These are phyloP conservation scores for Neurospora sp. DNA, from an alignment of 495 filamentous ascomycete species.

Conservation along the genomic window DNA sequence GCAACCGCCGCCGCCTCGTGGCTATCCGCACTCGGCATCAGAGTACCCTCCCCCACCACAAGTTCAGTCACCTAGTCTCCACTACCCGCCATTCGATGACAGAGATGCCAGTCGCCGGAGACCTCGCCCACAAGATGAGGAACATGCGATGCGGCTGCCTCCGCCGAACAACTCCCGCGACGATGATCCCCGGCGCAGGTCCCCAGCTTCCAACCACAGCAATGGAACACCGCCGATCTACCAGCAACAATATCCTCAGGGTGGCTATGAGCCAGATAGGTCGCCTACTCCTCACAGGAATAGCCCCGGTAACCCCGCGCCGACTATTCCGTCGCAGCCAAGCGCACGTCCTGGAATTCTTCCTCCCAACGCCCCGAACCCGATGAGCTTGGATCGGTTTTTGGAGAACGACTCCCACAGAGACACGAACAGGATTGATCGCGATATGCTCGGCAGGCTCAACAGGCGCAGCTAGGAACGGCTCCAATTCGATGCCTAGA, in stretches of 20 bases:
- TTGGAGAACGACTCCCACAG: slow-evolving; percentile 20
- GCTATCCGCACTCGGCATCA: slow-evolving; percentile 8
- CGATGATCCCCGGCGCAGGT: slow-evolving; percentile 36
- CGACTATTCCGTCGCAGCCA: slow-evolving; percentile 1
- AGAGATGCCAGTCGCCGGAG: slow-evolving; percentile 26
- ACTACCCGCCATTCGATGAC: slow-evolving; percentile 31
- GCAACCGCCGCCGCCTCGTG: slow-evolving; percentile 3
- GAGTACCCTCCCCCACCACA: slow-evolving; percentile 15
- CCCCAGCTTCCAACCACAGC: slow-evolving; percentile 34
- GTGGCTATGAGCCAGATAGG: slow-evolving; percentile 14
- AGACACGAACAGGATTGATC: slow-evolving; percentile 29
- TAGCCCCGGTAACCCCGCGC: slow-evolving; percentile 15
- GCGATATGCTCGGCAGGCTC: slow-evolving; percentile 31
- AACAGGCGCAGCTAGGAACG: slow-evolving; percentile 11
- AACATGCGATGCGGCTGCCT: slow-evolving; percentile 32
- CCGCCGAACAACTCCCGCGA: slow-evolving; percentile 34
- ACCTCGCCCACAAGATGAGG: slow-evolving; percentile 28
- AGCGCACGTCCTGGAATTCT: background rate
- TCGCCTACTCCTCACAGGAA: slow-evolving; percentile 15
- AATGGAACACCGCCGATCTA: slow-evolving; percentile 27
- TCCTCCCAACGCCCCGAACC: slow-evolving; percentile 9
- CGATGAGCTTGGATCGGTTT: slow-evolving; percentile 38
- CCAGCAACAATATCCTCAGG: slow-evolving; percentile 21
- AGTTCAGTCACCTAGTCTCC: slow-evolving; percentile 20
- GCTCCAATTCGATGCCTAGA: background rate